These are phyloP conservation scores for Pelargonium fulgidum DNA, from an alignment of 441 rosid genomes.

Conservation along the genomic window DNA sequence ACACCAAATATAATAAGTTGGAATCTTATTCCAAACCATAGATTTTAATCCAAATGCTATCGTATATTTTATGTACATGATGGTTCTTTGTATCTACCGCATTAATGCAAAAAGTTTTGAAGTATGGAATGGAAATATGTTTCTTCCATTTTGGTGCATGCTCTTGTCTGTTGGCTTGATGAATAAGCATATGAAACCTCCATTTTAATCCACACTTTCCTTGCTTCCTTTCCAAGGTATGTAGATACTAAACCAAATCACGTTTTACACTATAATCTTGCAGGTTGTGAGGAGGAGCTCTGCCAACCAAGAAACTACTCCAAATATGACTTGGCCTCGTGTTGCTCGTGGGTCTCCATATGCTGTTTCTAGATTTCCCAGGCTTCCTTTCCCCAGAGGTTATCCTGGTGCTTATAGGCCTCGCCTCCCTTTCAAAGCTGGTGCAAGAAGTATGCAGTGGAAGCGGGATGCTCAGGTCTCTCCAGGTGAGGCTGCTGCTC, in stretches of 20 bases:
- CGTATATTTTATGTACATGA: no score
- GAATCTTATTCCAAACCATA: no score
- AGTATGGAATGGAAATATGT: no score
- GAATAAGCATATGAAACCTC: neutral
- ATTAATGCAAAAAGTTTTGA: no score
- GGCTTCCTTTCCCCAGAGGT: slow-evolving; percentile 58
- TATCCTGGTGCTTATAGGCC: slow-evolving; percentile 46
- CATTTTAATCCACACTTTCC: neutral
- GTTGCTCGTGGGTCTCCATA: slow-evolving; percentile 36
- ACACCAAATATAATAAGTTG: no score
- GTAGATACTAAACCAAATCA: slow-evolving; percentile 16
- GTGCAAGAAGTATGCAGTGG: slow-evolving; percentile 93
- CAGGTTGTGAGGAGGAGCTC: slow-evolving; percentile 72
- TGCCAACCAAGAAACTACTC: slow-evolving; percentile 44
- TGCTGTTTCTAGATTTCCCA: slow-evolving; percentile 46
- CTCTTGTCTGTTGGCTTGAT: neutral
- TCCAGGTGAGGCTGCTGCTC: slow-evolving; percentile 35
- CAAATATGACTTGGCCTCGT: slow-evolving; percentile 57
- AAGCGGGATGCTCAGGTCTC: slow-evolving; percentile 57
- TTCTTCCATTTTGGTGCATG: neutral
- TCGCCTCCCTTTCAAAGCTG: slow-evolving; percentile 47
- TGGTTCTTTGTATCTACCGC: no score
- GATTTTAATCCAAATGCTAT: no score
- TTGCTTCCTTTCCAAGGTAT: neutral
- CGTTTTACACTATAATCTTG: slow-evolving; percentile 11